These are phyloP conservation scores for Penicillium argentinense DNA, from an alignment of 495 filamentous ascomycete species.

Conservation along the genomic window DNA sequence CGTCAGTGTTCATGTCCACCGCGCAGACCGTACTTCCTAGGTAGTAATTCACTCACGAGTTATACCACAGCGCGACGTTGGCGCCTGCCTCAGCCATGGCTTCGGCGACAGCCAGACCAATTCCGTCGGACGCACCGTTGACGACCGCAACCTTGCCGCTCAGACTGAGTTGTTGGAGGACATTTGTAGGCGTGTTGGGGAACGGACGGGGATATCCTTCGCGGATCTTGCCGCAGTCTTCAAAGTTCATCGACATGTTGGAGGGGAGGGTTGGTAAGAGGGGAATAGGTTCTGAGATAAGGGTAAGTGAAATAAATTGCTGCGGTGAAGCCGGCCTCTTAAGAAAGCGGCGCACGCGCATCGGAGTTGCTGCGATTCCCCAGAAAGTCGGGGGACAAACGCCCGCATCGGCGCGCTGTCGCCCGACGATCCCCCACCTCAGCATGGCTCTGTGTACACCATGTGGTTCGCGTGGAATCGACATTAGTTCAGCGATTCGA, in stretches of 20 bases:
- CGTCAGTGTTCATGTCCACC: background rate
- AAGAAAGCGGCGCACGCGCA: background rate
- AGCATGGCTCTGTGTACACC: background rate
- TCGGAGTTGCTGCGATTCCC: background rate
- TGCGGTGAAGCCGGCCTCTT: background rate
- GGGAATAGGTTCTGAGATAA: background rate
- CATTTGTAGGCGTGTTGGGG: slow-evolving; percentile 42
- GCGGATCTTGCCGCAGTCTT: slow-evolving; percentile 33
- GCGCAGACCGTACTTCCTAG: no score
- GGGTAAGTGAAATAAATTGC: background rate
- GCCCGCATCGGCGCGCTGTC: slow-evolving; percentile 8
- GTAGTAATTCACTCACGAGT: slow-evolving; percentile 29
- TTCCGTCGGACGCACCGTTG: slow-evolving; percentile 38
- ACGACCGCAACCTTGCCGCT: slow-evolving; percentile 39
- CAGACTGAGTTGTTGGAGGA: slow-evolving; percentile 44
- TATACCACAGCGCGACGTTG: slow-evolving; percentile 38
- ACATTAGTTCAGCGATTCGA: no score
- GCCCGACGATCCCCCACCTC: no score
- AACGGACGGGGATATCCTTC: slow-evolving; percentile 41
- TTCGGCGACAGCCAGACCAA: slow-evolving; percentile 34
- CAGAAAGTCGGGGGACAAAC: background rate
- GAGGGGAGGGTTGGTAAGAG: no score
- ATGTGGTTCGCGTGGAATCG: background rate
- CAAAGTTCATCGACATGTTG: slow-evolving; percentile 51
- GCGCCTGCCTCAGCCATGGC: slow-evolving; percentile 37